These are phyloP conservation scores for Eutrema heterophyllum DNA, from an alignment of 345 rosid genomes.

Conservation along the genomic window DNA sequence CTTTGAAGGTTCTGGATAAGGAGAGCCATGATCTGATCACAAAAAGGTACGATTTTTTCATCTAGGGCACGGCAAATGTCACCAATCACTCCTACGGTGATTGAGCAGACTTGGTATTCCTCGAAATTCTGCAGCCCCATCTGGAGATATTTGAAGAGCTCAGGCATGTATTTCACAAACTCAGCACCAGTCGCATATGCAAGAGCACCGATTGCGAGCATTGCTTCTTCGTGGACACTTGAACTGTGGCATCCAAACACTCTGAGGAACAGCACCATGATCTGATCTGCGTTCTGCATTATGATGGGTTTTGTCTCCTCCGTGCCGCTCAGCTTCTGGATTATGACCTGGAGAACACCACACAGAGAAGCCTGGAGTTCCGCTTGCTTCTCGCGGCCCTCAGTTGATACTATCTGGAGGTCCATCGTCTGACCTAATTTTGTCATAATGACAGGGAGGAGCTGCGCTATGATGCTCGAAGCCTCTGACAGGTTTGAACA, in stretches of 20 bases:
- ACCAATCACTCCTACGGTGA: constrained; percentile 87
- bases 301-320: constrained; percentile 62
- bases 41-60: constrained; percentile 63
- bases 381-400: constrained; percentile 89
- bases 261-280: constrained; percentile 75
- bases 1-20: constrained; percentile 71
- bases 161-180: constrained; percentile 73
- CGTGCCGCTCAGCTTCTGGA: constrained; percentile 69
- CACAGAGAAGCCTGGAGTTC: constrained; percentile 89
- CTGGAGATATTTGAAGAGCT: constrained; percentile 73
- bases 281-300: constrained; percentile 69
- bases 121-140: constrained; percentile 89
- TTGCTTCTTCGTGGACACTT: constrained; percentile 97
- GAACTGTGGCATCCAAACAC: constrained; percentile 90
- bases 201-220: constrained; percentile 97
- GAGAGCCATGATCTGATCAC: constrained; percentile 82
- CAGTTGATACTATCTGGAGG: constrained; percentile 61
- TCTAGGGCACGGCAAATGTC: constrained; percentile 91
- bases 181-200: constrained; percentile 86
- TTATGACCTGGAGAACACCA: constrained; percentile 90
- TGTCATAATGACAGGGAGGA: constrained; percentile 72
- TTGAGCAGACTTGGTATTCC: constrained; percentile 90
- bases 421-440: constrained; percentile 71
- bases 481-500: constrained; percentile 68
- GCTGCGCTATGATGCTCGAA: constrained; percentile 56